These are phyloP conservation scores for Salicornia ramosissima DNA, from an alignment of 148 eudicot species.

Conservation along the genomic window DNA sequence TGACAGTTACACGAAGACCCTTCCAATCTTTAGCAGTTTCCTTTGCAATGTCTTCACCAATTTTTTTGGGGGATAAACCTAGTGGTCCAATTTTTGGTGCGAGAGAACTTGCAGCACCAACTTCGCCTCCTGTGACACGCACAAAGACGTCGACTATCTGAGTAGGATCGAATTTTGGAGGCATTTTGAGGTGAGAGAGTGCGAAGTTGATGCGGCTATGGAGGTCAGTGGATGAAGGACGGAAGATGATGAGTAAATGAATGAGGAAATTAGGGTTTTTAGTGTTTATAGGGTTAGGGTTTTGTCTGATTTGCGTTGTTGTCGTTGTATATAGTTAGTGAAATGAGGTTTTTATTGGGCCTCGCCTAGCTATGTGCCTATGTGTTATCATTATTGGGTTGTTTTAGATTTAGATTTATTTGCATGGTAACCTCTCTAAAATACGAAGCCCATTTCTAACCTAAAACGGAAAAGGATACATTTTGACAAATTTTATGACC, in stretches of 20 bases:
- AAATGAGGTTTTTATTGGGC: background rate
- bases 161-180: slow-evolving; percentile 69
- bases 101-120: slow-evolving; percentile 66
- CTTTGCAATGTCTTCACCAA: slow-evolving; percentile 80
- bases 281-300: slow-evolving; percentile 12
- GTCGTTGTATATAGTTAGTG: background rate
- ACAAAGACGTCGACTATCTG: slow-evolving; percentile 69
- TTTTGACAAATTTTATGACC: no score
- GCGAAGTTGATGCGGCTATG: background rate
- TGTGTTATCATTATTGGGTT: background rate
- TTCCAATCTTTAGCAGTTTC: slow-evolving; percentile 83
- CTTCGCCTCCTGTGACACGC: slow-evolving; percentile 76
- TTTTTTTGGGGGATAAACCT: slow-evolving; percentile 69
- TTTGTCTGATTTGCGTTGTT: background rate
- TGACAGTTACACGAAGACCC: slow-evolving; percentile 76
- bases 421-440: no score
- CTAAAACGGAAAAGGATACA: no score
- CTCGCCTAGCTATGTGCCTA: background rate
- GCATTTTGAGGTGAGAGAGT: slow-evolving; percentile 35
- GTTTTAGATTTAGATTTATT: no score
- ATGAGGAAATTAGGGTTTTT: slow-evolving; percentile 18
- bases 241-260: background rate
- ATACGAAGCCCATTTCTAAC: no score
- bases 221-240: background rate
- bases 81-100: slow-evolving; percentile 77